These are phyloP conservation scores for Cornus controversa DNA, from an alignment of 148 eudicot species.

Conservation along the genomic window DNA sequence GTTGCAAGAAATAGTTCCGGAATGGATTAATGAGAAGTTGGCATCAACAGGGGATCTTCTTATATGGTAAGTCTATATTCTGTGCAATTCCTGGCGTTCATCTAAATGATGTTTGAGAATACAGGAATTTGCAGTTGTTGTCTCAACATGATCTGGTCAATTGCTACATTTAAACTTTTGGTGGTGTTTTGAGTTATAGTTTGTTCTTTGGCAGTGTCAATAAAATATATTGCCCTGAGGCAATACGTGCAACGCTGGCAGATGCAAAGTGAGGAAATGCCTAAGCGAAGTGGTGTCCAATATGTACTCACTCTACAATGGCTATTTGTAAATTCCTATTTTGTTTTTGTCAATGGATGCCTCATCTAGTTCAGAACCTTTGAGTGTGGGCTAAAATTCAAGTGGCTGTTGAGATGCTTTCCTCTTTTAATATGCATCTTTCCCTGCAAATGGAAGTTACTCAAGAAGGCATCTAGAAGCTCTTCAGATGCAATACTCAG, in stretches of 20 bases:
- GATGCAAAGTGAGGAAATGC: slow-evolving; percentile 43
- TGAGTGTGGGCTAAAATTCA: not conserved
- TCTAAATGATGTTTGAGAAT: not conserved
- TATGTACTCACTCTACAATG: not conserved
- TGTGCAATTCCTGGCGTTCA: not conserved
- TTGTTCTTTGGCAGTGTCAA: slow-evolving; percentile 55
- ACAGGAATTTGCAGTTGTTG: not conserved
- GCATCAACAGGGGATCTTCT: slow-evolving; percentile 64
- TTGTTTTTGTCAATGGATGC: not conserved
- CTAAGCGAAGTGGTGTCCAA: not conserved
- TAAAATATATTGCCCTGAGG: slow-evolving; percentile 48
- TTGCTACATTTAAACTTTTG: not conserved
- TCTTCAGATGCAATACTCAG: too few species aligned
- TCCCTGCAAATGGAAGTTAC: not conserved
- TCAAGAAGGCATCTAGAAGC: not conserved
- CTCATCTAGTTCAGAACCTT: not conserved
- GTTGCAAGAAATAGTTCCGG: slow-evolving; percentile 79
- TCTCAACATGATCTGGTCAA: not conserved
- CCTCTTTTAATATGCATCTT: too few species aligned
- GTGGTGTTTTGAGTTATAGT: slow-evolving; percentile 4
- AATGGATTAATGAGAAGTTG: slow-evolving; percentile 55
- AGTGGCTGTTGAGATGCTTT: not conserved
- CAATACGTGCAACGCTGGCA: slow-evolving; percentile 54
- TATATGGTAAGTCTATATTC: slow-evolving; percentile 41
- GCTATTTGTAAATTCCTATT: slow-evolving; percentile 6